These are phyloP conservation scores for Closterium sp. DNA, from an alignment of 139 green algal genomes.

Conservation along the genomic window DNA sequence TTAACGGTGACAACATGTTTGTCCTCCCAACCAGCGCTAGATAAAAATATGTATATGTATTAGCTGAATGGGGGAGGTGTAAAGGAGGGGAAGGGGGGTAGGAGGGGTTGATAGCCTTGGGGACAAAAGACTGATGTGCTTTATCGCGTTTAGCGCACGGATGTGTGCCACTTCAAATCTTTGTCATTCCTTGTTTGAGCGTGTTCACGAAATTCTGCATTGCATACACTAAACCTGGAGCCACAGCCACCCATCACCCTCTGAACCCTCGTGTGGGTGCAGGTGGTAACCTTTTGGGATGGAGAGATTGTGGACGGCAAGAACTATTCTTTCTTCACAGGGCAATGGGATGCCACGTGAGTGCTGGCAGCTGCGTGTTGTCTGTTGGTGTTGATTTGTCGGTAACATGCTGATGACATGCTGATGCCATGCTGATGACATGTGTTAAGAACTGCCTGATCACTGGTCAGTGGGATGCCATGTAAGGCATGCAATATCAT, in stretches of 20 bases:
- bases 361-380: not conserved
- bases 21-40: too few species aligned
- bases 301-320: conserved; percentile 74
- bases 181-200: too few species aligned
- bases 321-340: conserved; percentile 58
- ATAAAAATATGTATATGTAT: not conserved
- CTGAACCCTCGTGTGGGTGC: too few species aligned
- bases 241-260: too few species aligned
- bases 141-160: not conserved
- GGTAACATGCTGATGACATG: conserved; percentile 61
- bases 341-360: conserved; percentile 63
- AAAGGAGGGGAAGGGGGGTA: not conserved
- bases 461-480: conserved; percentile 65
- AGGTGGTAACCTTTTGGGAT: conserved; percentile 61
- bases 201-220: too few species aligned
- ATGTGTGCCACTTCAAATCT: not conserved
- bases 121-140: not conserved
- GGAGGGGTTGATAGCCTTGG: not conserved
- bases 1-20: not conserved
- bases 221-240: not conserved
- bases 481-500: too few species aligned
- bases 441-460: conserved; percentile 73
- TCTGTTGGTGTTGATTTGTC: too few species aligned
- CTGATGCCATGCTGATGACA: too few species aligned
- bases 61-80: not conserved